phyloP scores from a whole-genome alignment of 2,329 filamentous ascomycete genomes.

The Ceratocystis diversiconidia region DNA sequence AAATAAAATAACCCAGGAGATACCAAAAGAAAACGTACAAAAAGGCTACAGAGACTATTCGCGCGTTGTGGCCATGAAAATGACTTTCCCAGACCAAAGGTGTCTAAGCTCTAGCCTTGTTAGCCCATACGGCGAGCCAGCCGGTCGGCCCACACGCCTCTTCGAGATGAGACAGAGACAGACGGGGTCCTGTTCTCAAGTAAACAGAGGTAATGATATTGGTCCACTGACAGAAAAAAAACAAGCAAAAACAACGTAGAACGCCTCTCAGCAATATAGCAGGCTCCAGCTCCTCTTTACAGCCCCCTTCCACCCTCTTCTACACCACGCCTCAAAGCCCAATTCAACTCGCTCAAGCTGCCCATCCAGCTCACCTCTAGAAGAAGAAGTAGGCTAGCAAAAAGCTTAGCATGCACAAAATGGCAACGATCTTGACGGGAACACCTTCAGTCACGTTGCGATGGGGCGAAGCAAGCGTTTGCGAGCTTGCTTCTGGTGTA shows the following conservation, averaged over 20 bases:
- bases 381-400: conserved; percentile 94
- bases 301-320: background rate
- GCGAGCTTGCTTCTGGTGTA: background rate
- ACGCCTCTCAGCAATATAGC: background rate
- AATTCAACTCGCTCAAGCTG: background rate
- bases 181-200: background rate
- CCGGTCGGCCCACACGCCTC: background rate
- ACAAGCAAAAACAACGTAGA: conserved; percentile 1
- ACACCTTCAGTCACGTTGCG: conserved; percentile 48
- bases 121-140: background rate
- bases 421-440: conserved; percentile 69
- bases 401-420: conserved; percentile 79
- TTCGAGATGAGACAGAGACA: background rate
- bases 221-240: background rate
- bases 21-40: background rate
- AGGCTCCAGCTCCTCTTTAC: background rate
- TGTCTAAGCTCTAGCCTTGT: too few relatives aligned
- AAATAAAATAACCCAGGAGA: background rate
- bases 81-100: too few relatives aligned
- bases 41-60: background rate
- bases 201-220: conserved; percentile 3
- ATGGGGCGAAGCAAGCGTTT: conserved; percentile 11
- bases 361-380: conserved; percentile 31
- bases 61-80: background rate
- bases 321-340: background rate